phyloP scores from a whole-genome alignment of 202 grass and related monocot species.

The Eragrostis tef region DNA sequence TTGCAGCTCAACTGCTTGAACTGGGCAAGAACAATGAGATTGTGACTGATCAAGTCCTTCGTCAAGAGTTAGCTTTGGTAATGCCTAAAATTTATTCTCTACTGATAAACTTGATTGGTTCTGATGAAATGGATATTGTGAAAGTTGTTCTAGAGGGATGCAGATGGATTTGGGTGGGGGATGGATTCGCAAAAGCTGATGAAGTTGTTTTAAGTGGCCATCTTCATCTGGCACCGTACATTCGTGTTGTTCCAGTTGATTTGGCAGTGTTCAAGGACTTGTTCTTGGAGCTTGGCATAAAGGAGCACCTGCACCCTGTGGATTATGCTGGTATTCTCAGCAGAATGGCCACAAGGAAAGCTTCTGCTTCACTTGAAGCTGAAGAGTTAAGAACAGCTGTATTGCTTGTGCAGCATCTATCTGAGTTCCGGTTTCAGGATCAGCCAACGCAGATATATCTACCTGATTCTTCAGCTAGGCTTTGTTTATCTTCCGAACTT shows the following conservation, averaged over 20 bases:
- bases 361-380: constrained; percentile 63
- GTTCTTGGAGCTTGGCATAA: constrained; percentile 93
- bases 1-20: constrained; percentile 97
- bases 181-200: constrained; percentile 84
- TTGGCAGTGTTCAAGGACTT: constrained; percentile 94
- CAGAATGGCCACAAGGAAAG: constrained; percentile 83
- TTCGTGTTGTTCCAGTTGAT: constrained; percentile 94
- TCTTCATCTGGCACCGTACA: constrained; percentile 91
- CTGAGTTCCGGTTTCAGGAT: constrained; percentile 83
- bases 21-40: constrained; percentile 97
- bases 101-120: constrained; percentile 79
- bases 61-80: constrained; percentile 86
- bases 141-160: constrained; percentile 89
- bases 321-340: constrained; percentile 91
- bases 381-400: constrained; percentile 81
- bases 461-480: constrained; percentile 82
- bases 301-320: constrained; percentile 68
- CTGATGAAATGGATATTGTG: constrained; percentile 98
- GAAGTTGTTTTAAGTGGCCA: constrained; percentile 96
- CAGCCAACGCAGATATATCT: constrained; percentile 82
- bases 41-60: constrained; percentile 76
- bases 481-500: constrained; percentile 83
- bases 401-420: constrained; percentile 84
- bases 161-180: constrained; percentile 99
- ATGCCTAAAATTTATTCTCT: constrained; percentile 97